phyloP scores from a whole-genome alignment of 306 rosid species.

The Dryas alaskensis region DNA sequence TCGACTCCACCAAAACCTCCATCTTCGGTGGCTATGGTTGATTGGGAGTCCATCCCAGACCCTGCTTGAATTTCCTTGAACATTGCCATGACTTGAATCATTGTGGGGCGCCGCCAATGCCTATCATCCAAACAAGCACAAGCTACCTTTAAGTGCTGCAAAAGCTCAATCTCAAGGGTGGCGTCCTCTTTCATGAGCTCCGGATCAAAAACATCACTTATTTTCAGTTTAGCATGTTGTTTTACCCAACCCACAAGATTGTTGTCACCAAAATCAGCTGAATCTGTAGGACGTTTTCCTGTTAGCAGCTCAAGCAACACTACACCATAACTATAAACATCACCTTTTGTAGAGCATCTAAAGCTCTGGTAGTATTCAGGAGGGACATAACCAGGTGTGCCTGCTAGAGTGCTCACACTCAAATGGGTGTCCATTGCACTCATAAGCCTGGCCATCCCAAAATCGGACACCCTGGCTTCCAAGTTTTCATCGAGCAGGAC shows the following conservation, averaged over 20 bases:
- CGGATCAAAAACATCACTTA: conserved; percentile 74
- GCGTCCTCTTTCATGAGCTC: conserved; percentile 89
- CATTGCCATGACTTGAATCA: conserved; percentile 89
- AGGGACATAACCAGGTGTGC: conserved; percentile 96
- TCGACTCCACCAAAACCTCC: conserved; percentile 55
- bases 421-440: conserved; percentile 96
- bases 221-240: conserved; percentile 76
- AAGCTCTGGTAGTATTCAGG: conserved; percentile 98
- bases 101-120: conserved; percentile 72
- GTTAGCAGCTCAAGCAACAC: conserved; percentile 88
- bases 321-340: conserved; percentile 92
- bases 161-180: conserved; percentile 71
- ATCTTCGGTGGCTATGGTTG: conserved; percentile 64
- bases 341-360: conserved; percentile 86
- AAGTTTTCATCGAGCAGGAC: conserved; percentile 81
- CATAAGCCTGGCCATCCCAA: conserved; percentile 97
- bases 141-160: conserved; percentile 81
- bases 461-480: conserved; percentile 96
- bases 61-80: conserved; percentile 95
- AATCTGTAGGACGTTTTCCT: conserved; percentile 84
- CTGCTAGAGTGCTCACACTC: conserved; percentile 94
- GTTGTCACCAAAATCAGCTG: conserved; percentile 90
- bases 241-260: conserved; percentile 99
- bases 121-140: conserved; percentile 87
- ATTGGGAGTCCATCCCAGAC: conserved; percentile 78